Base-by-base conservation (phyloP, 306 rosid genomes). In the Casuarina glauca region DNA sequence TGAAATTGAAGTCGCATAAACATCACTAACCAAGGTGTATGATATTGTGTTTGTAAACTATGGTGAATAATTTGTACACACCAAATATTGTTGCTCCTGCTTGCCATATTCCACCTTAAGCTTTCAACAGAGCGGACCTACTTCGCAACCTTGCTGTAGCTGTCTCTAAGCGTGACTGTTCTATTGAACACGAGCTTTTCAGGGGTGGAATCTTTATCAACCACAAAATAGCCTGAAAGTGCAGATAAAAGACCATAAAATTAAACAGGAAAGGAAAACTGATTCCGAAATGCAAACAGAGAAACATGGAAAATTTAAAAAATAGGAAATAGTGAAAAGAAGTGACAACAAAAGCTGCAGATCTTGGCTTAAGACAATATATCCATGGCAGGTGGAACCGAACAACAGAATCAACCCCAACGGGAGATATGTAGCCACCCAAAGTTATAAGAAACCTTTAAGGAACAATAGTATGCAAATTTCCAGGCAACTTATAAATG, bases 181-280 rank as follows among this genome's bases (percentile, higher is more conserved):
- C 97, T 86, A 70, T 95, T 95, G 32, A 96, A 93, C 69, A 96
- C 89, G 39, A 93, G 94, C 75, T 91, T 96, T 70, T 87, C 98
- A 3, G 91, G 79, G 79, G 93, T 86, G 0, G 99, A 90, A 77
- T 96, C 98, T 81, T 74, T 84, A 79, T 96, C 98, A 3, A 96
- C 96, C 77, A 79, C 90, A 84, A 96, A 96, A 89, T 93, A 96
- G 20, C 99, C 99, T 96, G 89, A 11, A 82, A 84, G 55, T 46
- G 79, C 69, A 88, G 10, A 76, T 38, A 75, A 16, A 78, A 73
- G 4, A 43, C 61, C 50, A 66, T 74, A 45, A 32, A 45, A 46
- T 73, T 26, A 35, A 10, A 26, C 46, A 19, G 19, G 42, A 57
- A 20, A 15, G 7, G 9, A 48, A 12, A 35, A n/a, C 46, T 10